phyloP scores from a whole-genome alignment of 805 yeast species.

The Spencermartinsiella europaea region DNA sequence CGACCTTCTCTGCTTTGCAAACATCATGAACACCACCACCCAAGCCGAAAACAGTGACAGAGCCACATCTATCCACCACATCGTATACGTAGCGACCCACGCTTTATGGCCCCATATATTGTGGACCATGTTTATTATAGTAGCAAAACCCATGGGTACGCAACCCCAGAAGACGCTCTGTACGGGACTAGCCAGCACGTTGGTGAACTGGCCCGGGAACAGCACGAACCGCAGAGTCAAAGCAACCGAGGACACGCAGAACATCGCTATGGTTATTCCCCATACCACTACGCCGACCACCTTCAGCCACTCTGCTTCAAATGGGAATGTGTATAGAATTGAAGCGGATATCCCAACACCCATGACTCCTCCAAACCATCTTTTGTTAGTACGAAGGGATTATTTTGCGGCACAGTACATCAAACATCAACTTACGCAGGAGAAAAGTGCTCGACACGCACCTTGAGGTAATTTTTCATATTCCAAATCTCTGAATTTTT shows the following conservation, averaged over 20 bases:
- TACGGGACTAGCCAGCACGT: slow-evolving; percentile 37
- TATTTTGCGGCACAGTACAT: not conserved
- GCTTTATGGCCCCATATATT: slow-evolving; percentile 37
- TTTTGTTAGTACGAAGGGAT: not conserved
- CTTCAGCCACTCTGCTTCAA: slow-evolving; percentile 52
- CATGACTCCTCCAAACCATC: slow-evolving; percentile 72
- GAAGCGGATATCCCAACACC: slow-evolving; percentile 73
- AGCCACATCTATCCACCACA: slow-evolving; percentile 70
- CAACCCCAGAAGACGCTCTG: slow-evolving; percentile 69
- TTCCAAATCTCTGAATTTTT: no score
- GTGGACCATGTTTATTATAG: slow-evolving; percentile 56
- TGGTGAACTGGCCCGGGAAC: slow-evolving; percentile 30
- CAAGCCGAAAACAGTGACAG: slow-evolving; percentile 56
- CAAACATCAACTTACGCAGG: slow-evolving; percentile 20
- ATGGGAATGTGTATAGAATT: slow-evolving; percentile 62
- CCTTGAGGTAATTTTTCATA: slow-evolving; percentile 6
- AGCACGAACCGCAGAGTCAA: slow-evolving; percentile 40
- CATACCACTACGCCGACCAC: slow-evolving; percentile 58
- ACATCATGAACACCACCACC: slow-evolving; percentile 51
- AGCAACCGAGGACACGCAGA: slow-evolving; percentile 38
- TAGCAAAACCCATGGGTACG: slow-evolving; percentile 70
- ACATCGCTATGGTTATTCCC: slow-evolving; percentile 46
- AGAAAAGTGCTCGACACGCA: slow-evolving; percentile 23
- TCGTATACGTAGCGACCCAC: slow-evolving; percentile 49
- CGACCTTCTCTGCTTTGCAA: slow-evolving; percentile 33